Conservation (phyloP, 257 asterid genomes). For the Leonotis leonurus region DNA sequence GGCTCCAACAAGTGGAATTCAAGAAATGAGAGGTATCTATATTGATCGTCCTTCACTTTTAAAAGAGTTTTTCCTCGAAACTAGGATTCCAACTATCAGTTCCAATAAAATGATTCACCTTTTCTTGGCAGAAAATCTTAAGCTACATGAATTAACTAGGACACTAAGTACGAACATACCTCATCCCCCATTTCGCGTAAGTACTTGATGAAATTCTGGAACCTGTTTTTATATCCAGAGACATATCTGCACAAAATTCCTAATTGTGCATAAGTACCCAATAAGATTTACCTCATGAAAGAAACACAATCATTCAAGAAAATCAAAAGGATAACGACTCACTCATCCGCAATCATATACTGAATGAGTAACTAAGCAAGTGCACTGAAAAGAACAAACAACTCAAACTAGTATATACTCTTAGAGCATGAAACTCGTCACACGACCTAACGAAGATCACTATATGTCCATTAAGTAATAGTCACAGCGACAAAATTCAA, state of each 20-base stretch:
- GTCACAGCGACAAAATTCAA: not conserved
- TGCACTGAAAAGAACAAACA: not conserved
- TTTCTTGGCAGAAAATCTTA: not conserved
- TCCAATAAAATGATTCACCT: not conserved
- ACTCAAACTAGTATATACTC: not conserved
- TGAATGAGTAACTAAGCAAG: not conserved
- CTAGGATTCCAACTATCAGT: not conserved
- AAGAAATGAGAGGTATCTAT: not conserved
- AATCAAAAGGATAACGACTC: not conserved
- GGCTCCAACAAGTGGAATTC: not conserved
- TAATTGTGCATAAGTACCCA: not conserved
- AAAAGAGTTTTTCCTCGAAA: not conserved
- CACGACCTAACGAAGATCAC: not conserved
- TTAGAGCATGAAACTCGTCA: not conserved
- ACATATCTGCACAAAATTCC: conserved; percentile 62
- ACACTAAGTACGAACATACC: conserved; percentile 38
- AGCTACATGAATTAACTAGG: not conserved
- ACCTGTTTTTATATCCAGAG: conserved; percentile 94
- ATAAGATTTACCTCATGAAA: not conserved
- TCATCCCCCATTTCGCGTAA: conserved; percentile 99
- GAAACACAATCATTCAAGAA: not conserved
- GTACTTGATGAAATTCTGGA: conserved; percentile 92
- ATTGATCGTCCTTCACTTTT: not conserved
- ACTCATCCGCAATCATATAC: not conserved
- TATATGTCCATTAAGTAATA: not conserved